Evolutionary conservation across 2,329 filamentous ascomycete species (phyloP), one percentile per base, ranked within the genome.

Genomic region (Sporothrix mexicana): DNA sequence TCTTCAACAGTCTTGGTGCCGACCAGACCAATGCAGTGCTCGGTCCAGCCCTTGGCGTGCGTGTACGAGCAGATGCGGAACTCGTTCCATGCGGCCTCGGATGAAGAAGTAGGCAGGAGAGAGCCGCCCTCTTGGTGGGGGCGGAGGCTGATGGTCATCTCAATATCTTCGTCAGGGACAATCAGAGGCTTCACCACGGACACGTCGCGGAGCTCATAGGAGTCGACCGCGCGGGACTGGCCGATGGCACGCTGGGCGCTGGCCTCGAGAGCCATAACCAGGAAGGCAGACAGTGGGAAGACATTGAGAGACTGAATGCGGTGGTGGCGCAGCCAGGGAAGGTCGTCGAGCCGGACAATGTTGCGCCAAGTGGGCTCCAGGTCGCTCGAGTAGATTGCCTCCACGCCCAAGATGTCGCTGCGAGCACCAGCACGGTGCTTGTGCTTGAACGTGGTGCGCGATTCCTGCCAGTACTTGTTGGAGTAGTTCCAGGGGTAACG

Each of bases 321-420:
- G 79, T 90, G 89, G 75, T 90, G 86, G 61, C 86, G 83, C 6
- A 89, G 81, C 82, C 90, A 91, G 1, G 90, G 86, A 0, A 87
- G 76, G 72, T 87, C 84, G 53, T 86, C 84, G 0, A 84, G 75
- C 12, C 81, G 81, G 43, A 87, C 77, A 30, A 84, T 81, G 73
- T 85, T 86, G 51, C 85, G 80, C 86, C 86, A 88, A 0, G 80
- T 83, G 0, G 84, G 84, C 76, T 86, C 83, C 2, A 83, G 75
- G 10, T 84, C 83, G 66, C 79, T 85, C 15, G 81, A 85, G 62
- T 82, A 82, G 73, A 83, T 81, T 12, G 83, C 83, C 30, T 83
- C 76, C 1, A 82, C 79, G 5, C 86, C 86, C 2, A 88, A 80
- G 2, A 88, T 79, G 51, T 87, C 84, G 72, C 84, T 84, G 1